Evolutionary conservation across 2,329 filamentous ascomycete genomes (phyloP), one percentile per base, ranked within the genome.

Genomic region (Aspergillus melleus): DNA sequence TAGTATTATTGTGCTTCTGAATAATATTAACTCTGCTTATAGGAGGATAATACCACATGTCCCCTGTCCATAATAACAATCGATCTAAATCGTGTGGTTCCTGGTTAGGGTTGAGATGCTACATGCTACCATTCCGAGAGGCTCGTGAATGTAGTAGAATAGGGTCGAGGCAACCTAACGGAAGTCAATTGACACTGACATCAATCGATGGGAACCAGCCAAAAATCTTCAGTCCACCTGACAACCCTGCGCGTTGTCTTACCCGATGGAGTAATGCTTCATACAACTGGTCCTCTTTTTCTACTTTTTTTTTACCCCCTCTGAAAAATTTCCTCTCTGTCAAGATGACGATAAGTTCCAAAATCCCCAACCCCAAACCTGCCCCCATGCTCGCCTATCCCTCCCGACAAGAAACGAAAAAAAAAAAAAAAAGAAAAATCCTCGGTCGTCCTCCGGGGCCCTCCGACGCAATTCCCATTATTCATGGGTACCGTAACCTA

Each of bases 371-470:
- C 36, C 5, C 36, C 36, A 42, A 42, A 42, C 14, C 36, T 42
- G 36, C 36, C 36, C 36, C 36, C 36, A 42, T 42, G 36, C 36
- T 42, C 36, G 32, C 32, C 32, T 36, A 36, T 36, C 32, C 32
- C 14, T 36, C 11, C 10, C 12, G 46, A 50, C 46, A 26, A 11
- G 10, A 29, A 22, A 22, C 22, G 26, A 26, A 26, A 1, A 29
- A 29, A 9, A 29, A 12, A 47, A 47, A 1, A 47, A 10, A 12
- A 47, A 47, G 0, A 47, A 10, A 47, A 24, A 20, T 19, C n/a
- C 52, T 58, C 57, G 57, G 52, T 19, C 47, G 39, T 55, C 19
- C 52, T 59, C 57, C 57, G 57, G 52, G 36, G 46, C 42, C 42
- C 47, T 54, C 57, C 57, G 57, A 59, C 32, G 19, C 16, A 46